Conservation (phyloP, 768 basidiomycete genomes). For the Termitomyces sp. region DNA sequence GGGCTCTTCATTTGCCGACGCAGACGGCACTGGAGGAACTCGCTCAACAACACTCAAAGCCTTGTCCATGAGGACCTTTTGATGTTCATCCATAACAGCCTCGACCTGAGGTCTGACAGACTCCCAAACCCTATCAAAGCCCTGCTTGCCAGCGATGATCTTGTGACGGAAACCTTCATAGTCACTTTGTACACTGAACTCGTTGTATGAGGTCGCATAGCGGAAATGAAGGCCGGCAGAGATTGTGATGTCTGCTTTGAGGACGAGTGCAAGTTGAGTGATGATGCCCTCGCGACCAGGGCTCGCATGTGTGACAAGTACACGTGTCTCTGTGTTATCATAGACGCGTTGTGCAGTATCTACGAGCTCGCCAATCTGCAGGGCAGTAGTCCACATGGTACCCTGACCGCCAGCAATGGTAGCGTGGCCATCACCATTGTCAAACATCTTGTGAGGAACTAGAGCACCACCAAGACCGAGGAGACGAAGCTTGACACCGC, state of each 20-base stretch:
- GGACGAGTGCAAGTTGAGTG: slow-evolving; percentile 79
- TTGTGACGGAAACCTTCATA: slow-evolving; percentile 86
- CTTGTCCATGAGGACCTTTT: slow-evolving; percentile 84
- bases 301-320: slow-evolving; percentile 88
- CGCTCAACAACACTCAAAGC: slow-evolving; percentile 80
- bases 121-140: slow-evolving; percentile 92
- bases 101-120: slow-evolving; percentile 90
- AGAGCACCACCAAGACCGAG: slow-evolving; percentile 96
- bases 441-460: slow-evolving; percentile 91
- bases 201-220: slow-evolving; percentile 94
- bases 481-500: slow-evolving; percentile 88
- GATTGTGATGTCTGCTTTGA: slow-evolving; percentile 92
- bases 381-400: slow-evolving; percentile 97
- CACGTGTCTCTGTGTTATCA: slow-evolving; percentile 88
- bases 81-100: slow-evolving; percentile 84
- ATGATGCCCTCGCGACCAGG: slow-evolving; percentile 93
- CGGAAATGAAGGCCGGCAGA: slow-evolving; percentile 97
- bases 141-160: slow-evolving; percentile 68
- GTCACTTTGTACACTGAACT: slow-evolving; percentile 89
- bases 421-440: slow-evolving; percentile 88
- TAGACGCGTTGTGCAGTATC: slow-evolving; percentile 95
- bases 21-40: slow-evolving; percentile 53
- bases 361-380: slow-evolving; percentile 96
- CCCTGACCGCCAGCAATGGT: slow-evolving; percentile 99
- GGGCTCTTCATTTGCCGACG: slow-evolving; percentile 69